Evolutionary conservation across 2,329 filamentous ascomycete genomes (phyloP), one percentile per base, ranked within the genome.

Genomic region (Aspergillus neotritici): DNA sequence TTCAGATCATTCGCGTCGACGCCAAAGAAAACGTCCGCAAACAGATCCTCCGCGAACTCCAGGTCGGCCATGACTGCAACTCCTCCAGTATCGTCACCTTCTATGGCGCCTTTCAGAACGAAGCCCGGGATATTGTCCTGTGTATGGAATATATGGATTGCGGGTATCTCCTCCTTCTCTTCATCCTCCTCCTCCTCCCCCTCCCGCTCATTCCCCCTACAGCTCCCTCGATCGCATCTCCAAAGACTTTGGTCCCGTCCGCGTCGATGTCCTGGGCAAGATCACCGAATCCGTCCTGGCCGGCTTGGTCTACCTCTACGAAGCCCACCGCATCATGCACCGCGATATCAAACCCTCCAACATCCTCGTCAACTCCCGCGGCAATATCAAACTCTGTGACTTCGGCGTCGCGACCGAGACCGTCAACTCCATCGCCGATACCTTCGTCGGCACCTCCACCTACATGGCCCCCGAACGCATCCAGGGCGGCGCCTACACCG

Each of bases 71-170:
- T 64, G 88, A 94, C 61, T 98, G 93, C 69, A 93, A 95, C 62
- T 96, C 87, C 15, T 87, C 93, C 48, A 90, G 94, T 67, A 97
- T 98, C 60, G 93, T 98, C 48, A 95, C 86, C 42, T 98, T 96
- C 68, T 97, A 97, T 62, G 93, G 93, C 48, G 93, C 93, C 31
- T 98, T 97, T 63, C 79, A 97, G 61, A 97, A 95, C 64, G 87
- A 94, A 62, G 89, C 89, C 49, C 91, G 94, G 63, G 93, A 98
- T 71, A 94, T 98, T 46, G 94, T 97, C 57, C 91, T 98, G 84
- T 98, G 93, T 68, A 98, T 98, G 93, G 93, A 98, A 67, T 97
- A 98, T 65, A 95, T 95, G 88, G 93, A 98, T 69, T 88, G 91
- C 64, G 93, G 93, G 93, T 97, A 78, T 69, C 87, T 73, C 21